Evolutionary conservation across 495 filamentous ascomycete species (phyloP), one percentile per base, ranked within the genome.

Genomic region (Glarea lozoyensis): DNA sequence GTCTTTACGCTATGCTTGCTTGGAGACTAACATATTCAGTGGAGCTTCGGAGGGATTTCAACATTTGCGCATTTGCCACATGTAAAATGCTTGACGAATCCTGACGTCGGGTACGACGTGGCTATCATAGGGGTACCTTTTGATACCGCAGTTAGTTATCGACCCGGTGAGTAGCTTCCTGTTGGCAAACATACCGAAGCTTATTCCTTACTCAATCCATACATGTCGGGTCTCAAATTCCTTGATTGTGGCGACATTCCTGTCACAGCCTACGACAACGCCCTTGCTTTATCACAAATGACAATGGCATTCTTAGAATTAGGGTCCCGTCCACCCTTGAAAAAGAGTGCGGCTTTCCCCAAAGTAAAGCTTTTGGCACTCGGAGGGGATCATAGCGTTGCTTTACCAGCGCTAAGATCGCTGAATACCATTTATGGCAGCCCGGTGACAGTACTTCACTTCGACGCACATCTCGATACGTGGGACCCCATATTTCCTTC

Each of bases 71-170:
- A 92, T 54, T 67, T 88, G 13, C 71, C 73, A 43, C 73, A 88
- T 47, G 68, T 78, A 39, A 85, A 82, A 42, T 92, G 86, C 52
- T 66, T 92, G 2, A 79, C 78, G 23, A 72, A 75, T 36, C 83
- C 81, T 0, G 62, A 73, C 25, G 72, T 73, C 48, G 55, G 62
- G 20, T 90, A 79, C 50, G 86, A 93, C 56, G 87, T 93, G 47
- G 86, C 70, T 23, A 75, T 93, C 37, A 7, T 93, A 37, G 86
- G 86, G 1, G 85, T 77, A 1, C 86, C 86, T 0, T 93, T 93
- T 54, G 86, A 93, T 58, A 90, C 86, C 1, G 83, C 86, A n/a
- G 81, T 85, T 13, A 79, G 67, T 50, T 90, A 90, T 62, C 66
- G 86, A 49, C 86, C 86, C 37, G 82, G 82, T 78, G 59, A 34